Evolutionary conservation across 805 yeast species (phyloP).

Genomic region (Komagataella mondaviorum): DNA sequence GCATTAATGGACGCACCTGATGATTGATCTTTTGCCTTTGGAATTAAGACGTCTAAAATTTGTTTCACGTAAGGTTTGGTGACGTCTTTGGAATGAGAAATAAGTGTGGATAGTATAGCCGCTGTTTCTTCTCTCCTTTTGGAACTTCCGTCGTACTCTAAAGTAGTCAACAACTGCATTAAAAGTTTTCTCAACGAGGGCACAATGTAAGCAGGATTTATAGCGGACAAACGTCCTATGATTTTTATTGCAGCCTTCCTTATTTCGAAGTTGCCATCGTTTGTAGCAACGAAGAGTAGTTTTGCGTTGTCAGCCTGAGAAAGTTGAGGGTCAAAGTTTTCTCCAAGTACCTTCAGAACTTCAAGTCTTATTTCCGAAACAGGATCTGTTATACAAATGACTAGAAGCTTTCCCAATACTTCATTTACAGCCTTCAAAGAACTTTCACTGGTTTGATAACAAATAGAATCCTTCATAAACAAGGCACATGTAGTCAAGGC

Average conservation of each 20-base stretch:
- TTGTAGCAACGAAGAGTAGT: slow-evolving; percentile 72
- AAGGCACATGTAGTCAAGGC: slow-evolving; percentile 73
- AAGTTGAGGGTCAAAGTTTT: slow-evolving; percentile 76
- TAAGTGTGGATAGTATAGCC: slow-evolving; percentile 53
- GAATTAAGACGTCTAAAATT: slow-evolving; percentile 71
- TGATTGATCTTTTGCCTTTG: slow-evolving; percentile 58
- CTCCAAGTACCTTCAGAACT: slow-evolving; percentile 59
- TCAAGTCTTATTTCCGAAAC: slow-evolving; percentile 74
- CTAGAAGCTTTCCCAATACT: slow-evolving; percentile 66
- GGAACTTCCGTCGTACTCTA: slow-evolving; percentile 70
- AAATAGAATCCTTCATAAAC: slow-evolving; percentile 69
- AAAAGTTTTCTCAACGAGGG: slow-evolving; percentile 83
- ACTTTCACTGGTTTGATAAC: slow-evolving; percentile 68
- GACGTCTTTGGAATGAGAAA: slow-evolving; percentile 67
- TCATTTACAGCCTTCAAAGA: slow-evolving; percentile 76
- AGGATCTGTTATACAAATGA: slow-evolving; percentile 82
- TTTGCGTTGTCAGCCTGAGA: slow-evolving; percentile 90
- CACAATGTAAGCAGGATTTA: slow-evolving; percentile 91
- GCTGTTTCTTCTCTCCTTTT: slow-evolving; percentile 77
- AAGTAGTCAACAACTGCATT: slow-evolving; percentile 71
- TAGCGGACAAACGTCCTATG: slow-evolving; percentile 71
- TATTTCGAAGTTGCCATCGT: slow-evolving; percentile 81
- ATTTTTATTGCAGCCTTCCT: slow-evolving; percentile 66
- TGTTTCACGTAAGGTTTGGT: slow-evolving; percentile 87
- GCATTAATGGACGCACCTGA: slow-evolving; percentile 82